phyloP scores from a whole-genome alignment of 306 rosid species.

The Prunus kanzakura region DNA sequence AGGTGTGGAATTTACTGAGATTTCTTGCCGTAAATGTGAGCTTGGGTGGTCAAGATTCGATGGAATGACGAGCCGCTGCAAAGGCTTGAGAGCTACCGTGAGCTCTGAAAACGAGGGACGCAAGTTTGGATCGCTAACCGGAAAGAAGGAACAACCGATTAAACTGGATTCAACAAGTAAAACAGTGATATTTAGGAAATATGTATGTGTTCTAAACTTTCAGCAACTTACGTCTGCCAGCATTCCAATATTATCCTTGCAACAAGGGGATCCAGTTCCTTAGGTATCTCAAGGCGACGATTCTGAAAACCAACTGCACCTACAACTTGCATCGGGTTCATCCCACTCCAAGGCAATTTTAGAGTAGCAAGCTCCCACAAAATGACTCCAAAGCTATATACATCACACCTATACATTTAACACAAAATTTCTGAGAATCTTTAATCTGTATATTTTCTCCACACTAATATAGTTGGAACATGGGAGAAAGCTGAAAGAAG shows the following conservation, averaged over 20 bases:
- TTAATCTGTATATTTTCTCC: no score
- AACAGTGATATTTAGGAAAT: neutral
- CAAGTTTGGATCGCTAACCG: slow-evolving; percentile 77
- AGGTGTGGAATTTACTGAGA: slow-evolving; percentile 79
- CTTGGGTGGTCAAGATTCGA: slow-evolving; percentile 66
- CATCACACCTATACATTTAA: slow-evolving; percentile 77
- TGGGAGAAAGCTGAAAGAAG: neutral
- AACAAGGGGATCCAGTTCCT: slow-evolving; percentile 86
- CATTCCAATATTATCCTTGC: slow-evolving; percentile 91
- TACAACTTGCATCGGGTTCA: slow-evolving; percentile 99
- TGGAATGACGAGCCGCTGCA: slow-evolving; percentile 71
- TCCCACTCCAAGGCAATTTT: slow-evolving; percentile 92
- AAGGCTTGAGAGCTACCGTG: slow-evolving; percentile 67
- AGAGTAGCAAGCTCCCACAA: slow-evolving; percentile 98
- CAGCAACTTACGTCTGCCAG: slow-evolving; percentile 90
- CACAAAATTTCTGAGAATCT: neutral
- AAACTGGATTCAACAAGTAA: neutral
- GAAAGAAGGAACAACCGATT: slow-evolving; percentile 12
- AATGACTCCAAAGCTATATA: slow-evolving; percentile 96
- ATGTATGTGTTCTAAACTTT: slow-evolving; percentile 11
- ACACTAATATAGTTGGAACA: neutral
- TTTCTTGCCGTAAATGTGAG: slow-evolving; percentile 63
- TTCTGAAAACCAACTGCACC: slow-evolving; percentile 99
- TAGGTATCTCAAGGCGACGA: slow-evolving; percentile 93
- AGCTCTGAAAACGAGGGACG: slow-evolving; percentile 90